Conservation (phyloP, 164 flowering plant genomes). For the grape (Vitis vinifera) region ASM3070453v1 NC_081817.1:7599501-7600000, state of each 20-base stretch:
- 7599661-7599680: too few relatives aligned
- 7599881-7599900: too few relatives aligned
- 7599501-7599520: too few relatives aligned
- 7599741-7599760: background rate
- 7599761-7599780: background rate
- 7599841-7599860: background rate
- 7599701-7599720: background rate
- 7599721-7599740: background rate
- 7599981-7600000: slow-evolving; percentile 64
- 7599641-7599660: too few relatives aligned
- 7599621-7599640: too few relatives aligned
- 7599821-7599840: background rate
- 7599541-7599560: too few relatives aligned
- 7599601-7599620: too few relatives aligned
- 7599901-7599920: background rate
- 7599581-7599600: too few relatives aligned
- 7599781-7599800: too few relatives aligned
- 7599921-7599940: slow-evolving; percentile 78
- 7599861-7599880: background rate
- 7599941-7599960: slow-evolving; percentile 91
- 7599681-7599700: too few relatives aligned
- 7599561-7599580: too few relatives aligned
- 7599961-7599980: slow-evolving; percentile 78
- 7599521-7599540: too few relatives aligned
- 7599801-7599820: background rate